These are phyloP conservation scores for Lecanicillium sp. DNA, from an alignment of 2,329 filamentous ascomycete genomes.

Conservation along the genomic window DNA sequence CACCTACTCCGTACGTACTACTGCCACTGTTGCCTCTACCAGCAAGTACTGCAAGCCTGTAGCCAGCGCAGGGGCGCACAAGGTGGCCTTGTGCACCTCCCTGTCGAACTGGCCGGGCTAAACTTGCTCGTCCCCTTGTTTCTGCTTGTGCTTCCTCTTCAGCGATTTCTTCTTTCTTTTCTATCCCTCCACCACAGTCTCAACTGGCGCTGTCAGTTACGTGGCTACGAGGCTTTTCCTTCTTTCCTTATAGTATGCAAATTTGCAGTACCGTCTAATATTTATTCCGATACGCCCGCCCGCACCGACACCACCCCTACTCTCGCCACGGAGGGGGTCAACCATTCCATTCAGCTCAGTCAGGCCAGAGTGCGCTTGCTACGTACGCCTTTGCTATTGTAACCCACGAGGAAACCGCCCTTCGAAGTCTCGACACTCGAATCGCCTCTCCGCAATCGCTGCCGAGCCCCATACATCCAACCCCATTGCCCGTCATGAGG, in stretches of 20 bases:
- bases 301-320: neutral
- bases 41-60: conserved; percentile 3
- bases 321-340: neutral
- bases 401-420: neutral
- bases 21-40: neutral
- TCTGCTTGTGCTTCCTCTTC: neutral
- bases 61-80: neutral
- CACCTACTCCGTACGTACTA: too few species aligned
- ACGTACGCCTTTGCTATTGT: conserved; percentile 6
- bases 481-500: conserved; percentile 33
- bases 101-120: neutral
- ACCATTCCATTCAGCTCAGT: neutral
- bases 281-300: conserved; percentile 1
- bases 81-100: conserved; percentile 4
- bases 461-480: neutral
- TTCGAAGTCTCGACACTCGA: neutral
- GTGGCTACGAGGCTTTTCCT: neutral
- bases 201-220: conserved; percentile 6
- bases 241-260: neutral
- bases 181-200: conserved; percentile 4
- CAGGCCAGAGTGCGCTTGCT: neutral
- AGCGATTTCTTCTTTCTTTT: neutral
- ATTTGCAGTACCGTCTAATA: neutral
- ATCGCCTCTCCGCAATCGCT: neutral
- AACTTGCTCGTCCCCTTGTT: conserved; percentile 5